phyloP scores from a whole-genome alignment of 352 stramenopile genomes.

The Aphanomyces cochlioides region DNA sequence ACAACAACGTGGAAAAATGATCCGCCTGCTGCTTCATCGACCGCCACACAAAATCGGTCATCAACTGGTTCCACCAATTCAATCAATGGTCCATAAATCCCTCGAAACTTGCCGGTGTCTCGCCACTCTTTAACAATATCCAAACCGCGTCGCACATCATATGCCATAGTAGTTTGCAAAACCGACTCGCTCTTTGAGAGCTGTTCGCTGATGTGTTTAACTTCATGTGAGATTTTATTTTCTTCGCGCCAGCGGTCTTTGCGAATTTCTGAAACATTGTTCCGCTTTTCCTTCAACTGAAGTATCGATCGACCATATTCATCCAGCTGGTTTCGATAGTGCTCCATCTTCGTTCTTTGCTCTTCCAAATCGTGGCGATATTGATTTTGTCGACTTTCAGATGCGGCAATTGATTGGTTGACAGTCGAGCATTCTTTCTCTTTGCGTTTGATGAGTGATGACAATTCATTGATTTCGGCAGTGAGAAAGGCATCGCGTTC shows the following conservation, averaged over 20 bases:
- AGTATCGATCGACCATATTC: constrained; percentile 48
- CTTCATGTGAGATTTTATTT: constrained; percentile 69
- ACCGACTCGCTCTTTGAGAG: constrained; percentile 68
- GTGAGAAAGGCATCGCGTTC: constrained; percentile 88
- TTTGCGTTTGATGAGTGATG: constrained; percentile 58
- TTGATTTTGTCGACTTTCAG: constrained; percentile 43
- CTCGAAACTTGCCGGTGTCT: constrained; percentile 56
- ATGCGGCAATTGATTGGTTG: constrained; percentile 41
- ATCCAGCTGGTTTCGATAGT: constrained; percentile 57
- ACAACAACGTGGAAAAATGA: constrained; percentile 99
- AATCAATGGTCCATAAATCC: constrained; percentile 94
- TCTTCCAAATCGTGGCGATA: constrained; percentile 47
- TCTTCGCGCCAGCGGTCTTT: constrained; percentile 82
- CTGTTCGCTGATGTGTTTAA: constrained; percentile 67
- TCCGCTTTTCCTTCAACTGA: constrained; percentile 75
- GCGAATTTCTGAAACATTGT: constrained; percentile 67
- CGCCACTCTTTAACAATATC: constrained; percentile 86
- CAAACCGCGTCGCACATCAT: constrained; percentile 80
- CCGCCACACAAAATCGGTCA: constrained; percentile 90
- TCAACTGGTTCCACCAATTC: constrained; percentile 90
- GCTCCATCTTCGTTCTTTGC: constrained; percentile 46
- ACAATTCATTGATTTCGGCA: constrained; percentile 61
- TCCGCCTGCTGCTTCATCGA: constrained; percentile 94
- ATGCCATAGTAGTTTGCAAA: constrained; percentile 80
- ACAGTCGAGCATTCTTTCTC: constrained; percentile 47